phyloP scores from a whole-genome alignment of 2,329 filamentous ascomycete genomes.

The Aspergillus arachidicola region DNA sequence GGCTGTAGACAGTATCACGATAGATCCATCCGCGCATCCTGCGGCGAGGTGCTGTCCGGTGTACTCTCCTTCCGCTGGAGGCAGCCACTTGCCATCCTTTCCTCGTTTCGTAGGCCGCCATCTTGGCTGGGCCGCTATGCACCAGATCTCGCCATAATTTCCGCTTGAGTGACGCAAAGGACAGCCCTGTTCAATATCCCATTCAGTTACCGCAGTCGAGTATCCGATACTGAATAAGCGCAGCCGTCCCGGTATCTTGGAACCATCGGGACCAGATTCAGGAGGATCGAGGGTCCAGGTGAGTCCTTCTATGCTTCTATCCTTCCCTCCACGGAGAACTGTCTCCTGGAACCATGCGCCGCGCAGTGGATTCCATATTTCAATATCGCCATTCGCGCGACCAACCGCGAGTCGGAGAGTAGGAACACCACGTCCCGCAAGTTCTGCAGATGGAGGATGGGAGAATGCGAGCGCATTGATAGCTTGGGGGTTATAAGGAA shows the following conservation, averaged over 20 bases:
- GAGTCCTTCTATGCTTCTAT: constrained; percentile 85
- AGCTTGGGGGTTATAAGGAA: constrained; percentile 84
- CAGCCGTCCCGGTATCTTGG: constrained; percentile 68
- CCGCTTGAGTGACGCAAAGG: constrained; percentile 83
- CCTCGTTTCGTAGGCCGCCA: constrained; percentile 43
- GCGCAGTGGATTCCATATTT: constrained; percentile 90
- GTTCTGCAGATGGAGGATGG: constrained; percentile 61
- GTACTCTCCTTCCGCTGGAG: constrained; percentile 41
- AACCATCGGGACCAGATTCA: constrained; percentile 59
- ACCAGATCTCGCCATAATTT: constrained; percentile 97
- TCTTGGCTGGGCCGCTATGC: constrained; percentile 81
- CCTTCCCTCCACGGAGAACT: constrained; percentile 78
- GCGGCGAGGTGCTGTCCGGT: constrained; percentile 70
- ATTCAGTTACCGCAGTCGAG: constrained; percentile 89
- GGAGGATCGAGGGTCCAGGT: constrained; percentile 88
- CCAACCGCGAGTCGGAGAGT: constrained; percentile 82
- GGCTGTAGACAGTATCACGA: constrained; percentile 83
- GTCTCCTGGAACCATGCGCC: constrained; percentile 89
- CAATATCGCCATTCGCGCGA: constrained; percentile 91
- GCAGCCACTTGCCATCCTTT: constrained; percentile 39
- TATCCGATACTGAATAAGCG: constrained; percentile 96
- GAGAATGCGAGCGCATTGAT: constrained; percentile 97
- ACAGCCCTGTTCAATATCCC: constrained; percentile 80
- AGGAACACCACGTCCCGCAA: constrained; percentile 52
- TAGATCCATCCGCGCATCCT: constrained; percentile 87